Evolutionary conservation across 192 early-diverging fungal species (phyloP), one percentile per base, ranked within the genome.

Genomic region (Geranomyces michiganensis): DNA sequence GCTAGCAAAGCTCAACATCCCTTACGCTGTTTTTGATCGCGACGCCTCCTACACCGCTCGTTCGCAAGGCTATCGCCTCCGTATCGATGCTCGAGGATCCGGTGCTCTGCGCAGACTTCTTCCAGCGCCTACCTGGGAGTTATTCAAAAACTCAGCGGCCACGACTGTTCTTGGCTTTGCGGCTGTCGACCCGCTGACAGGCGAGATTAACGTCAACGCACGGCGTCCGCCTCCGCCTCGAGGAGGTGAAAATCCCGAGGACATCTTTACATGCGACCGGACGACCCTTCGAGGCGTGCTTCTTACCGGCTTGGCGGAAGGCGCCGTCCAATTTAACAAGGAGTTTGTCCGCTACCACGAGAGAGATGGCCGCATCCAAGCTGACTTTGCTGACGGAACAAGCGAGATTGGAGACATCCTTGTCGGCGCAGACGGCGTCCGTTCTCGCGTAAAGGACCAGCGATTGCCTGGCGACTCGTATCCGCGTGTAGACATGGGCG

Each of bases 61-160:
- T 30, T 36, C 67, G 13, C 76, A 78, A 73, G 75, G 75, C 6
- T 77, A 77, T 48, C 70, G 75, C 46, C 12, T 77, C 27, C 59
- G 59, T 61, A 61, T 61, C 30, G 19, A 32, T 27, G 27, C 21
- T 8, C 26, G 17, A n/a, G 59, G 59, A n/a, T 31, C 59, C 31
- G 31, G 26, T 31, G 21, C 27, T 3, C 59, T 61, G 26, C 21
- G 31, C 19, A 22, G 27, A 19, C 26, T 61, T 7, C 59, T 61
- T 26, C 59, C 59, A 9, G 59, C 24, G 19, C 26, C 22, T 32
- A 31, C 31, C 6, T 61, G 30, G 24, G 31, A 61, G 27, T 27
- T 61, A 1, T 61, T 61, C 17, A 19, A 32, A 8, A 4, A 26
- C 1, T 5, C 59, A 27, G 21, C 24, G 10, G 59, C 59, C 7